Base-by-base conservation (phyloP, 1,284 basidiomycete genomes). In the Irpex rosettiformis region DNA sequence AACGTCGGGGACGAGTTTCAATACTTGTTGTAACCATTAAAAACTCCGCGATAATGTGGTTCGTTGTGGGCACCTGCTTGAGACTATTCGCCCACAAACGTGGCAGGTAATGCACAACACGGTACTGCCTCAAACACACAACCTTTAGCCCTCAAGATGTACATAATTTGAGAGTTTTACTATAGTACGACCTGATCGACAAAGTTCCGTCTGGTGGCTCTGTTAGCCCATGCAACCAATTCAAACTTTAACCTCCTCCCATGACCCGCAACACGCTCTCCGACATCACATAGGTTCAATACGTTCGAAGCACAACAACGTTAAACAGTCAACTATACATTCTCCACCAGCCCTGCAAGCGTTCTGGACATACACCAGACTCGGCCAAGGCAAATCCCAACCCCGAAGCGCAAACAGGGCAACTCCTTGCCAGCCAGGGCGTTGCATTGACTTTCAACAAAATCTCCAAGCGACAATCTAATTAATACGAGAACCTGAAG, bases 401-500 rank as follows among this genome's bases (percentile, higher is more conserved):
- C 11, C 33, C 33, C 33, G 33, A 40, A 40, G 33, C 33, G 33
- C 33, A 40, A n/a, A n/a, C n/a, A n/a, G n/a, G n/a, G n/a, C n/a
- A n/a, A n/a, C n/a, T n/a, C n/a, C 33, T 40, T 11, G 13, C 33
- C 33, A 40, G n/a, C 33, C 33, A 11, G 11, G 33, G 33, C 33
- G 33, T 11, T 37, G 10, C 33, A 11, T 16, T 37, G 33, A 37
- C 33, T 37, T 37, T n/a, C n/a, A n/a, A n/a, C n/a, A n/a, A n/a
- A n/a, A n/a, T n/a, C n/a, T n/a, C n/a, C n/a, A n/a, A n/a, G 33
- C 33, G 33, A 37, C 33, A 37, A 37, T 40, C 51, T 70, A 84
- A 64, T 85, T 70, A 84, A 64, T 85, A 83, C 7, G 75, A 80
- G 64, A 86, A 85, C 16, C 83, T 74, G 75, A 86, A 86, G 64